These are phyloP conservation scores for Hibiscus syriacus DNA, from an alignment of 345 rosid species.

Conservation along the genomic window DNA sequence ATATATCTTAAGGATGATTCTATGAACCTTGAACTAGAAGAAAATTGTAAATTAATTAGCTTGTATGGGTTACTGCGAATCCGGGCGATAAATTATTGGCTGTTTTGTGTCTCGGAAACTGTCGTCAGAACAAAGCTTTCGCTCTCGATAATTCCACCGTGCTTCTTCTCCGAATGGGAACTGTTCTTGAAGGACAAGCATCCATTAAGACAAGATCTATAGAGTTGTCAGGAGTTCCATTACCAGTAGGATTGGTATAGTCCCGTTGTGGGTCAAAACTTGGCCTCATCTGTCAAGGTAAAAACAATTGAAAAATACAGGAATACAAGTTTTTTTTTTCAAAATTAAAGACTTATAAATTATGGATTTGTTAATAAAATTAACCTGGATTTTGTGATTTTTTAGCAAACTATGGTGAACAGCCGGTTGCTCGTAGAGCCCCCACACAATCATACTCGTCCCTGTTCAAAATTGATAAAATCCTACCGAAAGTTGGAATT, in stretches of 20 bases:
- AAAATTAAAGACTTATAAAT: not conserved
- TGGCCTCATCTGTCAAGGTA: conserved; percentile 5
- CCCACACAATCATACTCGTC: conserved; percentile 29
- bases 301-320: not conserved
- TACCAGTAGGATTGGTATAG: not conserved
- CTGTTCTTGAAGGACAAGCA: conserved; percentile 14
- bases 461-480: too few relatives aligned
- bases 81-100: not conserved
- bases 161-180: conserved; percentile 13
- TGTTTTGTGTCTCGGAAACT: not conserved
- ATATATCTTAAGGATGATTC: too few relatives aligned
- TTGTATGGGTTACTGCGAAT: not conserved
- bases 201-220: not conserved
- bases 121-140: not conserved
- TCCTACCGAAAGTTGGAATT: too few relatives aligned
- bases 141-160: conserved; percentile 6
- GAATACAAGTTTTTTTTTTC: not conserved
- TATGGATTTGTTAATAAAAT: not conserved
- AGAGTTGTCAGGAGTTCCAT: not conserved
- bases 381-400: conserved; percentile 31
- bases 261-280: conserved; percentile 2
- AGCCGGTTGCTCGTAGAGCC: conserved; percentile 25
- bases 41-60: too few relatives aligned
- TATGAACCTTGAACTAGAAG: too few relatives aligned
- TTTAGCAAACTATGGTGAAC: conserved; percentile 30